Evolutionary conservation across 2,329 filamentous ascomycete genomes (phyloP), one percentile per base, ranked within the genome.

Genomic region (Aspergillus sp.): DNA sequence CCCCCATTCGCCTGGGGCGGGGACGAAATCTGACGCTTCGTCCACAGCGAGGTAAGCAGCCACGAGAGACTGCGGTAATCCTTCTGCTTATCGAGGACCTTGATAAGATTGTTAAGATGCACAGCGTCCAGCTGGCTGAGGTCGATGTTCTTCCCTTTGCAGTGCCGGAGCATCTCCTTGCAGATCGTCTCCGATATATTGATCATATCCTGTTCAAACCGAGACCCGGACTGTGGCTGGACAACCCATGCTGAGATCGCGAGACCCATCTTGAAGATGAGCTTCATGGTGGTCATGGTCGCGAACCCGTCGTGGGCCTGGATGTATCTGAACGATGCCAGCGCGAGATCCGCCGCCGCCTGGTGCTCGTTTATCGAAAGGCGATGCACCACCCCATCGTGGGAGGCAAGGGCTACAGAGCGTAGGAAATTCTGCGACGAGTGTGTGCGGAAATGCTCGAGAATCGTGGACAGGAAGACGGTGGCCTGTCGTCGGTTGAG

Each of bases 11-110:
- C 72, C 66, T 73, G 77, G 78, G 46, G 64, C 62, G 55, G 12
- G 55, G 54, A 21, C n/a, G 40, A 43, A 17, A 17, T n/a, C 47
- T 79, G 74, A 59, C 79, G 77, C 17, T 70, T 75, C 49, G 72
- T 72, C 79, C 79, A 81, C 19, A 81, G 73, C 0, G 70, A 60
- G 37, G 69, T 71, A 23, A 81, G 74, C 11, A 81, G 60, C 68
- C 70, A 75, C 19, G 73, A 69, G 5, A 81, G 72, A 6, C 70
- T 77, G 35, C 71, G 66, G 67, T 80, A 80, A 61, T 81, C 77
- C 50, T 76, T 58, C 55, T 80, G 76, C 53, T 78, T 76, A 55
- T 78, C 79, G 7, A 81, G 69, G 0, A 80, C 61, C 6, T 68
- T 70, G 33, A 79, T 75, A 9, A 81, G 63, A 19, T 71, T 72